Conservation (phyloP, 768 basidiomycete genomes). For the Leucosporidium scottii region DNA sequence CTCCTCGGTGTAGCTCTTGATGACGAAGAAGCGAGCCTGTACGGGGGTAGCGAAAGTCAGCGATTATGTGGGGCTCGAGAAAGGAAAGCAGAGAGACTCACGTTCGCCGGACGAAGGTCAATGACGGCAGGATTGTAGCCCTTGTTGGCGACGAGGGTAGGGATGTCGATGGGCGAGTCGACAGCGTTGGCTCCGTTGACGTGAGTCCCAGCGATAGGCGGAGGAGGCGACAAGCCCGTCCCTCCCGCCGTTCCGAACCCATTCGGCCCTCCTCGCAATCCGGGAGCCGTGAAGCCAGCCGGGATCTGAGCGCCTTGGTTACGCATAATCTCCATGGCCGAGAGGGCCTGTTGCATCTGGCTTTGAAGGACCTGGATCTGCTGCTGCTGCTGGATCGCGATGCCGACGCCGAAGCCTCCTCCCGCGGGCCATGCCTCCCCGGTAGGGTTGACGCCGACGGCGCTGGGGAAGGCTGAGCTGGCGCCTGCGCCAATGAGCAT, state of each 20-base stretch:
- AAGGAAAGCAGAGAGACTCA: constrained; percentile 43
- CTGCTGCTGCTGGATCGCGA: constrained; percentile 27
- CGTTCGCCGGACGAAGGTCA: constrained; percentile 70
- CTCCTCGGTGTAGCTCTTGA: constrained; percentile 98
- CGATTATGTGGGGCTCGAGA: background rate
- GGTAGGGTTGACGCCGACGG: constrained; percentile 1
- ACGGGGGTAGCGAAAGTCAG: background rate
- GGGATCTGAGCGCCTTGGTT: constrained; percentile 8
- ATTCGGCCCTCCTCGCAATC: constrained; percentile 34
- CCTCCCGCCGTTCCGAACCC: too few species aligned
- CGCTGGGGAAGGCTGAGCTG: constrained; percentile 9
- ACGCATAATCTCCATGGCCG: constrained; percentile 23
- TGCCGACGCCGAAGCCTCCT: background rate
- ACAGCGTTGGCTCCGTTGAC: constrained; percentile 43
- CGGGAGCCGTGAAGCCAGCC: background rate
- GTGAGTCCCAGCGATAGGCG: constrained; percentile 32
- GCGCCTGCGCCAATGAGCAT: constrained; percentile 13
- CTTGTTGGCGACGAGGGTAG: constrained; percentile 72
- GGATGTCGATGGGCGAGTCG: constrained; percentile 67
- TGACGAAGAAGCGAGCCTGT: constrained; percentile 88
- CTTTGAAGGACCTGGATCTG: constrained; percentile 31
- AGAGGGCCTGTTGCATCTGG: constrained; percentile 32
- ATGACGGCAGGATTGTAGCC: constrained; percentile 86
- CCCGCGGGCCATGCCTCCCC: background rate
- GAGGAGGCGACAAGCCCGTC: background rate